Base-by-base conservation (phyloP, 2,329 filamentous ascomycete species). In the Phialophora chinensis region DNA sequence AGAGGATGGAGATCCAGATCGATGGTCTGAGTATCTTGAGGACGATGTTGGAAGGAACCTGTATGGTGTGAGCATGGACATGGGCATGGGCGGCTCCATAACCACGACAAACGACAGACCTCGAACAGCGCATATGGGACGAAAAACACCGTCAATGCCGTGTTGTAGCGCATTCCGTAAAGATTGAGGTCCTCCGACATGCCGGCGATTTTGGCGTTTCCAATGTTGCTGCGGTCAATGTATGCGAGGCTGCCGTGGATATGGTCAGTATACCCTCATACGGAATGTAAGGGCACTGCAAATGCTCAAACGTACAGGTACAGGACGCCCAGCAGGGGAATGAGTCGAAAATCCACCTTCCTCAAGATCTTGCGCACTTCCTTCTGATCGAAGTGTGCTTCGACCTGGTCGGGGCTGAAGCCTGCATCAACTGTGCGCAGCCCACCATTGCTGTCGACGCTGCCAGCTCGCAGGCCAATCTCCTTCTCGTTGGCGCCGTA, bases 1-100 rank as follows among this genome's bases (percentile, higher is more conserved):
- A 84, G 70, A 86, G 83, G 66, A 75, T 78, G 3, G 84, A 80
- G 23, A 86, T 81, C 80, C 83, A 86, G 61, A 84, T 70, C 1
- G 80, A 83, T 1, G 84, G 86, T 2, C 83, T 80, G 50, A 83
- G 71, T 12, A 74, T 73, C 72, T 82, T 82, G 62, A 83, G 73
- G 20, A 80, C 75, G 44, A 82, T 68, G 66, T 82, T 82, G 69
- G 75, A 78, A 31, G 79, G 73, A 11, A 81, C 76, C 59, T 61
- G 23, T 27, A 3, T n/a, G 6, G 17, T 44, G 38, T 44, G 38
- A 44, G 38, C 14, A n/a, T 42, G 11, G 33, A 35, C 33, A 42
- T 17, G 38, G 38, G 3, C 17, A n/a, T 47, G 7, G 5, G 25
- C 23, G 38, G 38, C 8, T 44, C 38, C 38, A 44, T 8, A 20